These are phyloP conservation scores for Coemansia sp. DNA, from an alignment of 192 early-diverging fungal genomes.

Conservation along the genomic window DNA sequence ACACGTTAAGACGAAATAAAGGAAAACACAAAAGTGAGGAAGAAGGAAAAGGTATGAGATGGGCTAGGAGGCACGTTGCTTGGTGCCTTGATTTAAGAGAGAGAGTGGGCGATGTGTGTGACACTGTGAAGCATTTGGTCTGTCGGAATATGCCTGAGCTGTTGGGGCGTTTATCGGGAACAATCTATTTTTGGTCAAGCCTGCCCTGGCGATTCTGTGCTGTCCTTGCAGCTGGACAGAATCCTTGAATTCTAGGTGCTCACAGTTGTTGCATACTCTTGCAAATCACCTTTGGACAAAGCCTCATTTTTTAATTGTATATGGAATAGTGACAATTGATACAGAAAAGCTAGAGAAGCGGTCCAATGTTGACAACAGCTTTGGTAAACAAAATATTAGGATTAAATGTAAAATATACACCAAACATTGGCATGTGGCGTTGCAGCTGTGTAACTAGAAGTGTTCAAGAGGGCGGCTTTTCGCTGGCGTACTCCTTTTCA, in stretches of 20 bases:
- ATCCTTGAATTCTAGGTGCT: not conserved
- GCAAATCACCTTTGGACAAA: not conserved
- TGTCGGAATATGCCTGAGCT: not conserved
- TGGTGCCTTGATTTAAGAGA: not conserved
- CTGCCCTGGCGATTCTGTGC: not conserved
- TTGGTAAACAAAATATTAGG: not conserved
- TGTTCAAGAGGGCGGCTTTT: not conserved
- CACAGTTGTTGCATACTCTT: not conserved
- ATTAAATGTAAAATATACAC: not conserved
- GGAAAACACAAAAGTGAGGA: not conserved
- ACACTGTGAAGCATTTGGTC: not conserved
- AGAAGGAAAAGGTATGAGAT: not conserved
- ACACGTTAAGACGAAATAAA: not conserved
- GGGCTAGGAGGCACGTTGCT: not conserved
- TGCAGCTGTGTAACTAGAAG: not conserved
- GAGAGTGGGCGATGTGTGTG: not conserved
- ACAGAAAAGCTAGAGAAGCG: not conserved
- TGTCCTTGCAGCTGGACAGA: not conserved
- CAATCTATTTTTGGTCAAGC: conserved; percentile 7
- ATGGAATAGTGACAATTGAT: not conserved
- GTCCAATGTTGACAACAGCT: not conserved
- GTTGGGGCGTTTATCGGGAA: not conserved
- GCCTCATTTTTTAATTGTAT: not conserved
- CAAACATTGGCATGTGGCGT: not conserved
- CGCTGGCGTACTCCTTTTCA: conserved; percentile 4